Conservation (phyloP, 768 basidiomycete species). For the Harrya chromipes region DNA sequence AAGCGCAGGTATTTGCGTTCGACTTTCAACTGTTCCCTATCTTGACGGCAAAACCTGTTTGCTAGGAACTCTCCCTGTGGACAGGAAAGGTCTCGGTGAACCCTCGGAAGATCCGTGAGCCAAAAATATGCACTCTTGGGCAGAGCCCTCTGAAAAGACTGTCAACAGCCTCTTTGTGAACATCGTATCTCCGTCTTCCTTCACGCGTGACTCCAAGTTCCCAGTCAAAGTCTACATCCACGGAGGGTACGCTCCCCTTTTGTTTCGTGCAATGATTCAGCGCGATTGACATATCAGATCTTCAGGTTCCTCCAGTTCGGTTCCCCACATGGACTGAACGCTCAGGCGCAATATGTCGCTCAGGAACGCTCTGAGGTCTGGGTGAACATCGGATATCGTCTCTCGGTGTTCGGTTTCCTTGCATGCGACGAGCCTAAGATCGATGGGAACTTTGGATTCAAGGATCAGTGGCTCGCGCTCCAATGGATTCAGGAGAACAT, state of each 20-base stretch:
- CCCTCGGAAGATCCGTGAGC: constrained; percentile 69
- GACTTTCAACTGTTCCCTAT: not conserved
- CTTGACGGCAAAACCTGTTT: not conserved
- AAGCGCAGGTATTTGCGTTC: constrained; percentile 39
- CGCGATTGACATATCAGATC: not conserved
- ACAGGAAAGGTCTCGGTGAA: constrained; percentile 63
- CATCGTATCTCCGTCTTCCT: constrained; percentile 52
- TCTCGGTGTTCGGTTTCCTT: constrained; percentile 76
- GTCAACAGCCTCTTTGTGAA: constrained; percentile 57
- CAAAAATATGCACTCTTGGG: not conserved
- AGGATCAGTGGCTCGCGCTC: constrained; percentile 79
- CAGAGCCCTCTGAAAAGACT: not conserved
- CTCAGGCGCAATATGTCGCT: constrained; percentile 66
- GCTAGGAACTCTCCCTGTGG: constrained; percentile 45
- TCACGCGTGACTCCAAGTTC: constrained; percentile 41
- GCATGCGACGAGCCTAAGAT: constrained; percentile 60
- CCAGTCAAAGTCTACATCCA: constrained; percentile 77
- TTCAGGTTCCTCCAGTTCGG: constrained; percentile 74
- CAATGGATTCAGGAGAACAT: constrained; percentile 72
- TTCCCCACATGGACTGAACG: constrained; percentile 58
- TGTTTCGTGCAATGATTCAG: not conserved
- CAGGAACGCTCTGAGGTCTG: constrained; percentile 65
- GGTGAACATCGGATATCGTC: constrained; percentile 75
- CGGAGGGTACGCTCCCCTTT: constrained; percentile 52
- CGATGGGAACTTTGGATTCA: constrained; percentile 78